Percentiles rank a stretch among this genome's conserved stretches.
Evolutionary conservation across 1,139 yeast species (phyloP).

Genomic region (Saccharomyces hybrid): DNA sequence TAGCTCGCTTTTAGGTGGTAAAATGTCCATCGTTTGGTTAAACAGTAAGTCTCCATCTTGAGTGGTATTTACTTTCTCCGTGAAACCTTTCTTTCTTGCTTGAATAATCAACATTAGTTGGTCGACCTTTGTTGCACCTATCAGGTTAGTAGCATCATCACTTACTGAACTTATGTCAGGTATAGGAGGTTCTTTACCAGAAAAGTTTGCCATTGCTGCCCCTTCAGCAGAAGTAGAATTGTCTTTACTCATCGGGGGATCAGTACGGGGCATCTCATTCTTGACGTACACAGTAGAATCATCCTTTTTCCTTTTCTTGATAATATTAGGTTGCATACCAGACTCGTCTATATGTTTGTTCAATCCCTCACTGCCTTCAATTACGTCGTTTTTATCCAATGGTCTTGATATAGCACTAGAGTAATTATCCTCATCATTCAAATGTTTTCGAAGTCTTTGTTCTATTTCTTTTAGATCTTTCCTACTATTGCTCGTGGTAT

Average conservation of each 20-base stretch:
- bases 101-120: slow-evolving; percentile 84
- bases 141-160: slow-evolving; percentile 53
- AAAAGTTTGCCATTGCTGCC: not conserved
- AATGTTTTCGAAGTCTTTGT: slow-evolving; percentile 7
- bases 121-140: slow-evolving; percentile 85
- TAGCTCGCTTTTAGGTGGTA: slow-evolving; percentile 58
- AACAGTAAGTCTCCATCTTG: slow-evolving; percentile 45
- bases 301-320: slow-evolving; percentile 1
- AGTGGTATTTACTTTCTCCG: slow-evolving; percentile 51
- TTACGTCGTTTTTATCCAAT: not conserved
- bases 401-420: slow-evolving; percentile 3
- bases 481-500: slow-evolving; percentile 4
- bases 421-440: slow-evolving; percentile 2
- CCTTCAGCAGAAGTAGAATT: not conserved
- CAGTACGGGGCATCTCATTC: not conserved
- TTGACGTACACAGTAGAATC: not conserved
- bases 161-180: slow-evolving; percentile 12
- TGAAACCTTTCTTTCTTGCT: slow-evolving; percentile 70
- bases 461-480: slow-evolving; percentile 4
- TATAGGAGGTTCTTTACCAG: slow-evolving; percentile 3
- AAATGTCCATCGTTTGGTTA: slow-evolving; percentile 26
- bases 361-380: not conserved
- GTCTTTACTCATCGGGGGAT: not conserved
- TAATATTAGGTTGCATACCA: not conserved
- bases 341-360: not conserved